Conservation (phyloP, 1,139 yeast genomes). For the Blastobotrys proliferans region DNA sequence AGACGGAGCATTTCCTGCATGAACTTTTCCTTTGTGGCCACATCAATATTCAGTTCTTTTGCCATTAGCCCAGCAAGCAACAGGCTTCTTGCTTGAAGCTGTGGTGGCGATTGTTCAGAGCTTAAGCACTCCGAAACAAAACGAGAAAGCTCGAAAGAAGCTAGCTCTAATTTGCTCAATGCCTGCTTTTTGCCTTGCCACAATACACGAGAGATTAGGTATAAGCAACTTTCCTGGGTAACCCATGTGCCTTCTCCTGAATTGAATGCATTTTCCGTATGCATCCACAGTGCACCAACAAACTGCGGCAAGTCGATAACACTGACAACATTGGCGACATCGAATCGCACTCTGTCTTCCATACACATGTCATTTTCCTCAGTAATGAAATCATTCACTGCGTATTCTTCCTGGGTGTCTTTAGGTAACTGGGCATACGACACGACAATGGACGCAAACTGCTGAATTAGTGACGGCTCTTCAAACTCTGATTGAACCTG, state of each 20-base stretch:
- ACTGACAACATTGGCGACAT: conserved; percentile 16
- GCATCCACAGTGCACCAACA: conserved; percentile 6
- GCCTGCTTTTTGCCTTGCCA: conserved; percentile 14
- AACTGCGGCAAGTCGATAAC: conserved; percentile 9
- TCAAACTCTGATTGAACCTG: conserved; percentile 25
- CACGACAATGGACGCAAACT: conserved; percentile 22
- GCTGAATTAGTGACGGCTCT: conserved; percentile 39
- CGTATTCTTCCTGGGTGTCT: conserved; percentile 26
- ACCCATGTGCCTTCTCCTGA: no score
- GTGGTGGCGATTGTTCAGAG: conserved; percentile 7
- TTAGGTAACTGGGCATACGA: conserved; percentile 29
- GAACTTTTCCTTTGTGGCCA: neutral
- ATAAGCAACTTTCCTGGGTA: conserved; percentile 19
- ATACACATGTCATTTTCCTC: conserved; percentile 44
- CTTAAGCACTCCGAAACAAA: no score
- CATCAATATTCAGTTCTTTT: neutral
- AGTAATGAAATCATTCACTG: conserved; percentile 61
- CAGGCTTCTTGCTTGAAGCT: conserved; percentile 26
- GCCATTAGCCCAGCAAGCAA: conserved; percentile 16
- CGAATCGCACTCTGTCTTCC: conserved; percentile 20
- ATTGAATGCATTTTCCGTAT: neutral
- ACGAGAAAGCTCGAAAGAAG: no score
- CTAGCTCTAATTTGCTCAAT: no score
- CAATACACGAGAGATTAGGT: conserved; percentile 15
- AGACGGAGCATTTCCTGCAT: conserved; percentile 5